Conservation (phyloP, 78 protist species). For the Dictyostelium citrinum region DNA sequence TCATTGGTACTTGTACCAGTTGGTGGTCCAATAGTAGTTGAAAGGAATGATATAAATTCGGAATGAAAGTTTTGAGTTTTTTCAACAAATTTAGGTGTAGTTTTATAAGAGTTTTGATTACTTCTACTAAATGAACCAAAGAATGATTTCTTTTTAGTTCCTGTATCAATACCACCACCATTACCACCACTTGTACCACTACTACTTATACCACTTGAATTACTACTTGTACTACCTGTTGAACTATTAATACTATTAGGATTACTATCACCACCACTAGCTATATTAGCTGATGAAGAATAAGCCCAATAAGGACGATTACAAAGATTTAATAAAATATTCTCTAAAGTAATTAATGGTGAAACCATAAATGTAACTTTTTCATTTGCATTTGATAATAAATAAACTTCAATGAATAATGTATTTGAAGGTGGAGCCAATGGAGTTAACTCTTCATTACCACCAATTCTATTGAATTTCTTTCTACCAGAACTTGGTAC, state of each 20-base stretch:
- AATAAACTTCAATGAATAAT: slow-evolving; percentile 42
- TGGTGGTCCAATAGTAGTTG: slow-evolving; percentile 54
- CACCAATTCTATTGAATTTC: slow-evolving; percentile 74
- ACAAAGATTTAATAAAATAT: slow-evolving; percentile 52
- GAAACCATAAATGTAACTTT: slow-evolving; percentile 60
- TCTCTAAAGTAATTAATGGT: slow-evolving; percentile 66
- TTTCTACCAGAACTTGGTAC: slow-evolving; percentile 70
- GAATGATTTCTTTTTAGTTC: slow-evolving; percentile 67
- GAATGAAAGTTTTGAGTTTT: slow-evolving; percentile 57
- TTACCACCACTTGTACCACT: not conserved
- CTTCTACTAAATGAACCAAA: slow-evolving; percentile 78
- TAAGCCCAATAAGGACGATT: slow-evolving; percentile 76
- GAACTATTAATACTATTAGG: not conserved
- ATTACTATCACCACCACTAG: not conserved
- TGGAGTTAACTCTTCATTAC: slow-evolving; percentile 60
- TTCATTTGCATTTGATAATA: slow-evolving; percentile 62
- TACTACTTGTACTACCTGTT: not conserved
- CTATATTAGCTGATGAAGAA: not conserved
- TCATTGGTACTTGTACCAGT: not conserved
- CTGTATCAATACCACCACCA: not conserved
- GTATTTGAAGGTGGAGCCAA: slow-evolving; percentile 59
- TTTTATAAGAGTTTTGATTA: slow-evolving; percentile 36
- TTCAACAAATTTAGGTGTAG: slow-evolving; percentile 56
- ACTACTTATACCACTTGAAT: not conserved
- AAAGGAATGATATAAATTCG: slow-evolving; percentile 26